Conservation (phyloP, 345 rosid species). For the Toxicodendron radicans region DNA sequence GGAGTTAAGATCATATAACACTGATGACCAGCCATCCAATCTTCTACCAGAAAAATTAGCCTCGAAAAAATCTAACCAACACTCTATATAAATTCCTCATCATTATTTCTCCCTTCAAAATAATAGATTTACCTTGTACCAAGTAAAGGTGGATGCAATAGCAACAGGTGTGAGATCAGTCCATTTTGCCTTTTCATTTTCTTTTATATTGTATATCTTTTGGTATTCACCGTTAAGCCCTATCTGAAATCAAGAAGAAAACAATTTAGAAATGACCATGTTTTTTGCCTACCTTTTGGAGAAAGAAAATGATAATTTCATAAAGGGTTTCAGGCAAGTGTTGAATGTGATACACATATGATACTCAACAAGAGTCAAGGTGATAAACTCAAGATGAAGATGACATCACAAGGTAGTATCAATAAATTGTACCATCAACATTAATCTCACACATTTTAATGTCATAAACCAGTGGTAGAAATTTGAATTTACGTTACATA, state of each 20-base stretch:
- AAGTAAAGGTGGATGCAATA: constrained; percentile 63
- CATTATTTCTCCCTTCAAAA: too few relatives aligned
- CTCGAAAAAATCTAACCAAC: neutral
- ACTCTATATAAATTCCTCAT: too few relatives aligned
- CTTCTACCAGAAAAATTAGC: neutral
- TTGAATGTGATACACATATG: neutral
- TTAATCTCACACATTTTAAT: neutral
- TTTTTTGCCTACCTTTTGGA: neutral
- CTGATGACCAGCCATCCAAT: neutral
- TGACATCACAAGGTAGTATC: neutral
- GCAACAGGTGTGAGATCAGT: constrained; percentile 49
- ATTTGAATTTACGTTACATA: neutral
- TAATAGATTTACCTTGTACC: constrained; percentile 75
- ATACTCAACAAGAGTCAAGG: neutral
- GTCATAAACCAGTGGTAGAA: neutral
- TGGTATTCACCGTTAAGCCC: constrained; percentile 80
- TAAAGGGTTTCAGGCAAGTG: neutral
- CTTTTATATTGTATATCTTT: constrained; percentile 56
- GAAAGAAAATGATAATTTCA: neutral
- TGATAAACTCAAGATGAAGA: neutral
- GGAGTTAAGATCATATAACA: neutral
- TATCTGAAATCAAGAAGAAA: constrained; percentile 47
- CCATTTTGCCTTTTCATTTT: constrained; percentile 73
- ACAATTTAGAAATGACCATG: constrained; percentile 4
- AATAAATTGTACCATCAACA: neutral